phyloP scores from a whole-genome alignment of 108 stramenopile genomes.

The Nannochloropsis oceanica region DNA sequence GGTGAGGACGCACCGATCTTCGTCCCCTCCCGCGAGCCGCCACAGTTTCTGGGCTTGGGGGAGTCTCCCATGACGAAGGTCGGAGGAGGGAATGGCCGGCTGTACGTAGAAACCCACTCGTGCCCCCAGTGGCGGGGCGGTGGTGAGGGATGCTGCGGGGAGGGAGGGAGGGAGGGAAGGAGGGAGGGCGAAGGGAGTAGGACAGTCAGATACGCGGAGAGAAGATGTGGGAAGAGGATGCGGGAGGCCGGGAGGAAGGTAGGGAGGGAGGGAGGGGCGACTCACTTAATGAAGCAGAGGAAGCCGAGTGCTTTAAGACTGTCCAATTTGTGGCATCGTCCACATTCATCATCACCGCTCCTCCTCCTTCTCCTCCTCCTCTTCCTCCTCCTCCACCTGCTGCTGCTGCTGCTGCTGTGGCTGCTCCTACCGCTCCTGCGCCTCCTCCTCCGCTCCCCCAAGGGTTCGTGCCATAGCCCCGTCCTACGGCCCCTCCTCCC shows the following conservation, averaged over 20 bases:
- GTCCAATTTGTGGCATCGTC: neutral
- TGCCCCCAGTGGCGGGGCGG: neutral
- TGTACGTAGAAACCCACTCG: neutral
- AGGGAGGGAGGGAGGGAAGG: neutral
- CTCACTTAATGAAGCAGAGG: no score
- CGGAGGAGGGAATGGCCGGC: neutral
- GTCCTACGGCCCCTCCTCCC: neutral
- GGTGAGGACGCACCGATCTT: neutral
- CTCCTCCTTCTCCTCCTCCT: neutral
- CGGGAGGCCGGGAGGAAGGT: no score
- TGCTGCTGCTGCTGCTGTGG: no score
- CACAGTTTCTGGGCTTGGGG: neutral
- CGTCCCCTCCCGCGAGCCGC: neutral
- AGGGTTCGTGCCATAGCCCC: neutral
- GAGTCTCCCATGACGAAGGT: neutral
- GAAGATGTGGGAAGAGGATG: no score
- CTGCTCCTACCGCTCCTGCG: no score
- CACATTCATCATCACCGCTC: neutral
- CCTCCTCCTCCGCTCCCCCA: no score
- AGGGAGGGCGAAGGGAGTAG: neutral
- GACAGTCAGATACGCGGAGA: neutral
- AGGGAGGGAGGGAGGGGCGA: no score
- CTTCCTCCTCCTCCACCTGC: no score
- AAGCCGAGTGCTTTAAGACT: neutral
- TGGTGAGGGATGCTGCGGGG: neutral